phyloP scores from a whole-genome alignment of 306 rosid genomes.

The Spatholobus suberectus region DNA sequence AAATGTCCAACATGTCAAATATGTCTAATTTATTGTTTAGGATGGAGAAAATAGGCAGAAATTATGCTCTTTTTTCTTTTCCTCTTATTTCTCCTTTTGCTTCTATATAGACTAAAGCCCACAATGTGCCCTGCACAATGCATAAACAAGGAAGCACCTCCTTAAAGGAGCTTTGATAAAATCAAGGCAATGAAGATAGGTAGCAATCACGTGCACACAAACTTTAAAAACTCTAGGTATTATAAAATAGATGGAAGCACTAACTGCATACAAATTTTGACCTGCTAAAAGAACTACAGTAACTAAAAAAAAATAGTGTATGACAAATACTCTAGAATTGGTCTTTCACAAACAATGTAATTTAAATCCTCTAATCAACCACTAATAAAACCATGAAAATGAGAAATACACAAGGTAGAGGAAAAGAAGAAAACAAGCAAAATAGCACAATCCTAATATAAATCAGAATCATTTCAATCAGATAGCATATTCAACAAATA shows the following conservation, averaged over 20 bases:
- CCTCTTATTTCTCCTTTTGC: not conserved
- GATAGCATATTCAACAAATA: not conserved
- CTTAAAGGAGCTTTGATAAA: not conserved
- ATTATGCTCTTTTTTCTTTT: not conserved
- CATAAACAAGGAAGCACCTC: not conserved
- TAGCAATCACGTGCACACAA: not conserved
- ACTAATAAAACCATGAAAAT: constrained; percentile 9
- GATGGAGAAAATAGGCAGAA: not conserved
- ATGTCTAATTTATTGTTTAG: not conserved
- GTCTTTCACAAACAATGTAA: not conserved
- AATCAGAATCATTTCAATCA: not conserved
- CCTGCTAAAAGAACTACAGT: not conserved
- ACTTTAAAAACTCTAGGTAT: not conserved
- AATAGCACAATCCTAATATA: not conserved
- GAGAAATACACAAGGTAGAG: constrained; percentile 16
- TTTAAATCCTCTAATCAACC: not conserved
- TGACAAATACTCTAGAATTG: not conserved
- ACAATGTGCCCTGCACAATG: not conserved
- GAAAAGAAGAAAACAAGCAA: not conserved
- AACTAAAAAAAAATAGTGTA: not conserved
- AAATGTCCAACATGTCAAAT: not conserved
- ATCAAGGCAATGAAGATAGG: not conserved
- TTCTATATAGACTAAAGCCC: not conserved
- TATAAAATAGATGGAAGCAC: constrained; percentile 9
- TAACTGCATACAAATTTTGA: not conserved